Conservation (phyloP, 139 green algal genomes). For the Penium margaritaceum region DNA sequence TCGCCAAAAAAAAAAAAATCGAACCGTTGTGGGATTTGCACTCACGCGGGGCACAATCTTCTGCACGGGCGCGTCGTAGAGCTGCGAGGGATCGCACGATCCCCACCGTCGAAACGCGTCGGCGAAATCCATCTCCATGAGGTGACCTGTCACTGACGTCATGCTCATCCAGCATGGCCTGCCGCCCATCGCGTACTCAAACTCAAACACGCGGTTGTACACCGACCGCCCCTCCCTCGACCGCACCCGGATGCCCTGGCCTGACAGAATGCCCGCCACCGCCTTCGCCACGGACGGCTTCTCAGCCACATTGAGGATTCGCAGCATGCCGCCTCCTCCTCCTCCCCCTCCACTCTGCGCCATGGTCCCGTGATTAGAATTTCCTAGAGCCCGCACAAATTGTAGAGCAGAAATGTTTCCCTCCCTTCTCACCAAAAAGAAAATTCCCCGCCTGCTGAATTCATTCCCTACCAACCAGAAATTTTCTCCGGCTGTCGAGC, state of each 20-base stretch:
- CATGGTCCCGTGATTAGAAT: too few species aligned
- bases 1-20: neutral
- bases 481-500: too few species aligned
- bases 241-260: constrained; percentile 29
- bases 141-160: constrained; percentile 84
- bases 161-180: constrained; percentile 71
- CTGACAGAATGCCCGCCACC: constrained; percentile 69
- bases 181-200: constrained; percentile 56
- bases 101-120: constrained; percentile 38
- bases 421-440: too few species aligned
- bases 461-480: too few species aligned
- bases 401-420: too few species aligned
- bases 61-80: constrained; percentile 47
- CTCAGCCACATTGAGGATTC: constrained; percentile 88
- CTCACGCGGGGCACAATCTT: neutral
- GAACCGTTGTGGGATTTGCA: neutral
- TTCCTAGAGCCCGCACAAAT: too few species aligned
- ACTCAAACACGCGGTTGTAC: constrained; percentile 76
- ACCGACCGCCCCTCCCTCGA: constrained; percentile 53
- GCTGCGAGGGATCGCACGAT: constrained; percentile 14
- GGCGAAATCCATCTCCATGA: constrained; percentile 85
- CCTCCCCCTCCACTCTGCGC: too few species aligned
- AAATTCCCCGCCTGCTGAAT: too few species aligned
- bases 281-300: constrained; percentile 86
- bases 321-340: neutral